Base-by-base conservation (phyloP, 179 eudicot genomes). In the Vitellaria paradoxa region DNA sequence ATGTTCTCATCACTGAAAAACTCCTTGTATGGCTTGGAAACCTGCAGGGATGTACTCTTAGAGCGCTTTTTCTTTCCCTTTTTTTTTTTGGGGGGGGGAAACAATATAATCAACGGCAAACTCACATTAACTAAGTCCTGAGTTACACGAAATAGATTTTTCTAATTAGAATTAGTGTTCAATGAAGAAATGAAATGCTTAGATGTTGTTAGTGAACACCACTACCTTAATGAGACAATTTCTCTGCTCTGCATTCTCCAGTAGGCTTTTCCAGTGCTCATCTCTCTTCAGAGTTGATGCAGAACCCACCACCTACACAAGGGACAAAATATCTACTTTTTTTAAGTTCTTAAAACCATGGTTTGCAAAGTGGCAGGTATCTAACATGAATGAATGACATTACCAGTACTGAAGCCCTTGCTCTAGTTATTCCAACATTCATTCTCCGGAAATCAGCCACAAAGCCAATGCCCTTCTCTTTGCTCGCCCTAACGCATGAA, bases 381-480 rank as follows among this genome's bases (percentile, higher is more conserved):
- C 18, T 49, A 42, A 37, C 20, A 17, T 60, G 20, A 15, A 21
- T 65, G 55, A 75, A 55, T 62, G 42, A 3, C 88, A 75, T 30
- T 91, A 95, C 99, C 94, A 93, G 83, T 76, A 96, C 86, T 59
- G 93, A 89, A 68, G 99, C 88, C 60, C 96, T 90, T 67, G 98
- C 98, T 86, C 98, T 89, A 53, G 99, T 93, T 79, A 96, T 96
- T 14, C 99, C 98, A 9, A 96, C 99, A 88, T 96, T 96, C 99
- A 96, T 93, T 76, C 98, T 86, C 75, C 97, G 88, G 80, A 79
- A 90, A 88, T 96, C 99, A 75, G 87, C 69, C 72, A 93, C 96
- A 80, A 92, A 93, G 13, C 98, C 99, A 65, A 93, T 93, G 77
- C 93, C 88, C 72, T 26, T 76, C 42, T 87, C 89, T 81, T 92